Evolutionary conservation across 2,329 filamentous ascomycete genomes (phyloP).

Genomic region (Colletotrichum zoysiae): DNA sequence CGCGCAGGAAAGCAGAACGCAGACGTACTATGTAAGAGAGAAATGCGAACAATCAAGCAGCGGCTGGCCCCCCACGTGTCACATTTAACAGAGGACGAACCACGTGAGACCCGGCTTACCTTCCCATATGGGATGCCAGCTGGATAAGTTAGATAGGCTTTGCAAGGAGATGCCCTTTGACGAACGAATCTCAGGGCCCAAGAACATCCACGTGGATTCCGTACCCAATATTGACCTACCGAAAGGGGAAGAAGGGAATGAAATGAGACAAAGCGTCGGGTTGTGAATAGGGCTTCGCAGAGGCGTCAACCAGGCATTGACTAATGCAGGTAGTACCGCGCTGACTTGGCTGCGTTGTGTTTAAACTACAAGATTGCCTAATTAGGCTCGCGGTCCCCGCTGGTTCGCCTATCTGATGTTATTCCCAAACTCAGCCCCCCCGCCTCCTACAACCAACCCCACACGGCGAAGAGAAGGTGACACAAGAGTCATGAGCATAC

Average conservation of each 20-base stretch:
- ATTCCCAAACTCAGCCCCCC: background rate
- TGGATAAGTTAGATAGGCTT: background rate
- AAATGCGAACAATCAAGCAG: background rate
- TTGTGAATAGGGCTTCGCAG: background rate
- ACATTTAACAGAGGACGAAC: background rate
- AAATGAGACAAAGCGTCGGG: background rate
- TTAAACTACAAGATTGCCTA: background rate
- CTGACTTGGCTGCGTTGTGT: background rate
- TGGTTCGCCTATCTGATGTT: background rate
- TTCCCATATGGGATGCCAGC: background rate
- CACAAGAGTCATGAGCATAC: background rate
- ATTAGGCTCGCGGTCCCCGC: background rate
- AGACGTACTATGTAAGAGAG: background rate
- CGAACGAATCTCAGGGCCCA: constrained; percentile 17
- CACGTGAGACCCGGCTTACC: constrained; percentile 1
- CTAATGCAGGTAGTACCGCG: background rate
- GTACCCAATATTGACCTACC: background rate
- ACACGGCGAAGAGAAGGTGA: background rate
- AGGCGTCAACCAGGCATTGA: background rate
- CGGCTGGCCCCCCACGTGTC: background rate
- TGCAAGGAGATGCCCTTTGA: constrained; percentile 2
- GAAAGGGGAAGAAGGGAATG: background rate
- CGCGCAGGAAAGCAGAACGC: background rate
- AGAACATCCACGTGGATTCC: constrained; percentile 31
- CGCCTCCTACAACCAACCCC: background rate